Conservation (phyloP, 805 yeast genomes). For the Suhomyces kilbournensis region DNA sequence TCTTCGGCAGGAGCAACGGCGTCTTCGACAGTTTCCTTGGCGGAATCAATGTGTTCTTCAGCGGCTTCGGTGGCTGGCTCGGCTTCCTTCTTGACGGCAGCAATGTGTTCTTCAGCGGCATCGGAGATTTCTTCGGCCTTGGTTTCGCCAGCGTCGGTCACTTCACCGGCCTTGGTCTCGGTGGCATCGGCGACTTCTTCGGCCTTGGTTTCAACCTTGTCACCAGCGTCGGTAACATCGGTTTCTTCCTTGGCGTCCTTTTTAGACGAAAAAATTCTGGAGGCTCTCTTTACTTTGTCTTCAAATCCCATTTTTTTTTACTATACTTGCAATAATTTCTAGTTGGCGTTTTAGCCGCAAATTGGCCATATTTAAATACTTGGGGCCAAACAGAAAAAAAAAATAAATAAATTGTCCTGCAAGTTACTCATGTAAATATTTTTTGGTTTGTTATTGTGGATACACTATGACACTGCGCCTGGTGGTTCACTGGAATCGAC, state of each 20-base stretch:
- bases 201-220: not conserved
- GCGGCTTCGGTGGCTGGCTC: constrained; percentile 6
- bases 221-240: constrained; percentile 16
- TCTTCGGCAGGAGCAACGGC: constrained; percentile 4
- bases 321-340: not conserved
- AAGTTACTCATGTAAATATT: not conserved
- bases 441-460: not conserved
- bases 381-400: not conserved
- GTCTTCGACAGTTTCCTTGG: constrained; percentile 11
- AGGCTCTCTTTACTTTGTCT: constrained; percentile 38
- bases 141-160: constrained; percentile 4
- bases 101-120: constrained; percentile 4
- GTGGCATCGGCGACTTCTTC: constrained; percentile 4
- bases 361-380: not conserved
- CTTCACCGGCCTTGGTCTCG: constrained; percentile 7
- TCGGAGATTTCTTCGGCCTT: constrained; percentile 4
- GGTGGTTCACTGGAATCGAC: not conserved
- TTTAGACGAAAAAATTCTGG: constrained; percentile 31
- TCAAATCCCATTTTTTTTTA: constrained; percentile 30
- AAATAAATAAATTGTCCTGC: not conserved
- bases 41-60: constrained; percentile 8
- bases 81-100: constrained; percentile 6
- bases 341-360: not conserved
- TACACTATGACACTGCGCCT: not conserved
- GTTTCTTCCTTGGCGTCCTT: constrained; percentile 8